Evolutionary conservation across 352 stramenopile genomes (phyloP).

Genomic region (Globisporangium paroecandrum): DNA sequence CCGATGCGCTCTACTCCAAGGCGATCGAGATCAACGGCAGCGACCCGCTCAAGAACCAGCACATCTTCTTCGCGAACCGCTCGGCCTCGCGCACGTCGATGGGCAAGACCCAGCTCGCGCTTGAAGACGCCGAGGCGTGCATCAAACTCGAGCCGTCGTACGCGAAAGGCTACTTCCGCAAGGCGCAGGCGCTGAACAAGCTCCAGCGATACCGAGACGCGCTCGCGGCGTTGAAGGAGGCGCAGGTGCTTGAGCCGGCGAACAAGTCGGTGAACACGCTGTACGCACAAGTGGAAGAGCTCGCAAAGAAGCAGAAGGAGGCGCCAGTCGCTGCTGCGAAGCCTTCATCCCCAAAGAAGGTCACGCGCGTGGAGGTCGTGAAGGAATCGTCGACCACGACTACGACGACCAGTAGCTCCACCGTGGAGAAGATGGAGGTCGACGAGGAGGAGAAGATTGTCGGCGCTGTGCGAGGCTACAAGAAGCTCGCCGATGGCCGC

Average conservation of each 20-base stretch:
- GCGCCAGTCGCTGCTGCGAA: slow-evolving; percentile 18
- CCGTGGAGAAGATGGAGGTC: slow-evolving; percentile 20
- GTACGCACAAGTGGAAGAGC: slow-evolving; percentile 50
- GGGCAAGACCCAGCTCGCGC: slow-evolving; percentile 59
- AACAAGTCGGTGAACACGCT: slow-evolving; percentile 76
- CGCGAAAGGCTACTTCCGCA: slow-evolving; percentile 83
- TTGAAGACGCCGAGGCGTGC: slow-evolving; percentile 71
- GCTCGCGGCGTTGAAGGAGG: slow-evolving; percentile 53
- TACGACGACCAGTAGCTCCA: slow-evolving; percentile 1
- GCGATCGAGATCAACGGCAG: slow-evolving; percentile 83
- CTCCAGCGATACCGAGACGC: slow-evolving; percentile 71
- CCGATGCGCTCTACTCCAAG: slow-evolving; percentile 95
- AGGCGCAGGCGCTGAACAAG: slow-evolving; percentile 72
- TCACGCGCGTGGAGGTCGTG: slow-evolving; percentile 54
- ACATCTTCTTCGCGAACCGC: slow-evolving; percentile 88
- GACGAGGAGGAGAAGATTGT: slow-evolving; percentile 73
- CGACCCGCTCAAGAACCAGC: slow-evolving; percentile 56
- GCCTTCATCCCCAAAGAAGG: slow-evolving; percentile 34
- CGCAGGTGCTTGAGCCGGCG: slow-evolving; percentile 56
- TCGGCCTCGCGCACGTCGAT: slow-evolving; percentile 82
- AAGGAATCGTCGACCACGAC: slow-evolving; percentile 22
- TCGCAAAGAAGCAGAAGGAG: slow-evolving; percentile 61
- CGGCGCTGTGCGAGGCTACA: slow-evolving; percentile 90
- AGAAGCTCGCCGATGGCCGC: slow-evolving; percentile 95
- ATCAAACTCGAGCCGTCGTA: slow-evolving; percentile 55